phyloP scores from a whole-genome alignment of 257 asterid species.

The Solanum tarapatanum region DNA sequence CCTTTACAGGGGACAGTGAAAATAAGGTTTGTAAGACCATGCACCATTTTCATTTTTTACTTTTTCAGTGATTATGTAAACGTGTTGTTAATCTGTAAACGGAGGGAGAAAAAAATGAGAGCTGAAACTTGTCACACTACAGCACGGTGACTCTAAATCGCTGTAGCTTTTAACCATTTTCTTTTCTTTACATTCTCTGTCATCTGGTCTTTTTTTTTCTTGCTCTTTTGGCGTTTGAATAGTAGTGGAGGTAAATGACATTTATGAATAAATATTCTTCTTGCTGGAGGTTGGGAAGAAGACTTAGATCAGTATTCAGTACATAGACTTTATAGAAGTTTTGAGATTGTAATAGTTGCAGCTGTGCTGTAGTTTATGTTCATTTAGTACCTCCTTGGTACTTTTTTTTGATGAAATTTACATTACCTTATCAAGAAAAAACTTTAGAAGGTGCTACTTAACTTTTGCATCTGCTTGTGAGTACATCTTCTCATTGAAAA shows the following conservation, averaged over 20 bases:
- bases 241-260: not conserved
- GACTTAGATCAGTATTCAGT: not conserved
- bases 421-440: not conserved
- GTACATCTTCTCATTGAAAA: not conserved
- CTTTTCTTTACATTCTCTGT: not conserved
- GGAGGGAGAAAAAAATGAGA: not conserved
- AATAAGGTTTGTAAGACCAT: conserved; percentile 26
- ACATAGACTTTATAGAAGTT: not conserved
- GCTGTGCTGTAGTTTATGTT: not conserved
- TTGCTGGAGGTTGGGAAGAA: not conserved
- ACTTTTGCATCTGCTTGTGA: not conserved
- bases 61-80: not conserved
- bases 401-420: not conserved
- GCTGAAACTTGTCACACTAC: not conserved
- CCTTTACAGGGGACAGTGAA: conserved; percentile 49
- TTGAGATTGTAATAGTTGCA: not conserved
- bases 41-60: not conserved
- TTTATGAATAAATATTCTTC: not conserved
- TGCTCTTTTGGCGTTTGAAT: not conserved
- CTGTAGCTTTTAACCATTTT: not conserved
- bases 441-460: not conserved
- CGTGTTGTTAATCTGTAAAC: not conserved
- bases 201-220: not conserved
- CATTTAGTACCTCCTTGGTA: not conserved
- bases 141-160: not conserved